These are phyloP conservation scores for Microglena sp. DNA, from an alignment of 139 green algal species.

Conservation along the genomic window DNA sequence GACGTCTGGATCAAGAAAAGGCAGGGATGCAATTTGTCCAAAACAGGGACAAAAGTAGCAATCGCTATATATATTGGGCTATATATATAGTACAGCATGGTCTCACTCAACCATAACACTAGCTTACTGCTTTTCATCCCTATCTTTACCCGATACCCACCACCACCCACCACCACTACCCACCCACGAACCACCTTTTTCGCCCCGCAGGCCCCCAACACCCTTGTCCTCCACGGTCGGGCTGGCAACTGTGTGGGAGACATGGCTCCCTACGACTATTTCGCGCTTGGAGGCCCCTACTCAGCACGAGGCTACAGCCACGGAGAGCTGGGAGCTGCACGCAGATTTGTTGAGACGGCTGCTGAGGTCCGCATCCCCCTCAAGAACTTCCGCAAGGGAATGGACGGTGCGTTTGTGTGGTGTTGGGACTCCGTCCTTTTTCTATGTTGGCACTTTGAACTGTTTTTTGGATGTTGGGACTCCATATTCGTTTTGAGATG, in stretches of 20 bases:
- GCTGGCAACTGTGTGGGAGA: slow-evolving; percentile 71
- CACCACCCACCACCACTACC: neutral
- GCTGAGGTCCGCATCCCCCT: slow-evolving; percentile 68
- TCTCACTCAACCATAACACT: neutral
- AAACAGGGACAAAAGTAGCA: too few species aligned
- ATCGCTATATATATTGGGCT: too few species aligned
- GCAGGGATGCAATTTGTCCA: too few species aligned
- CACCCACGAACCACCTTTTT: neutral
- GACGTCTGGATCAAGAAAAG: slow-evolving; percentile 34
- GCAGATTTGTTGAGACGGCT: slow-evolving; percentile 70
- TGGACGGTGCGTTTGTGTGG: too few species aligned
- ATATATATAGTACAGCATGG: too few species aligned
- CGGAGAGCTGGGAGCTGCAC: slow-evolving; percentile 78
- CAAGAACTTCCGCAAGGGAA: slow-evolving; percentile 31
- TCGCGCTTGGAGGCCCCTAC: slow-evolving; percentile 88
- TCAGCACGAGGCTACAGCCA: slow-evolving; percentile 84
- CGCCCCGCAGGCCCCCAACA: slow-evolving; percentile 36
- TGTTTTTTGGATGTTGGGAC: too few species aligned
- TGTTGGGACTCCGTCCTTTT: too few species aligned
- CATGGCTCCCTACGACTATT: slow-evolving; percentile 87
- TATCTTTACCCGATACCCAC: neutral
- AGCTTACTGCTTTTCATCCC: neutral
- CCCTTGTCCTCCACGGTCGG: slow-evolving; percentile 67
- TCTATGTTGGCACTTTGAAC: too few species aligned
- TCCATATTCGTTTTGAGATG: too few species aligned